phyloP scores from a whole-genome alignment of 345 rosid genomes.

The Syzygium aqueum region DNA sequence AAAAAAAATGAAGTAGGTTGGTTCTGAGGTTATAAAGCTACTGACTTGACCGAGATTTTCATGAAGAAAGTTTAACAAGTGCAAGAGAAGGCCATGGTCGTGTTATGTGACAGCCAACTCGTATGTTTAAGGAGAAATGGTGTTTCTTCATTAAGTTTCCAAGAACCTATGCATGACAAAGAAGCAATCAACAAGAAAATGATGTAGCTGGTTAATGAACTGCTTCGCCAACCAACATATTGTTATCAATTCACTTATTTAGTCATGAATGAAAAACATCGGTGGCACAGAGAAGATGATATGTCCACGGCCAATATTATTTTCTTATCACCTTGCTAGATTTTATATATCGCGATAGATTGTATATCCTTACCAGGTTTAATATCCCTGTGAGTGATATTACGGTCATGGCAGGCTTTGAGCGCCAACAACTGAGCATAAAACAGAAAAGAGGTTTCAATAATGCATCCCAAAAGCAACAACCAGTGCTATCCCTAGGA shows the following conservation, averaged over 20 bases:
- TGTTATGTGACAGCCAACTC: background rate
- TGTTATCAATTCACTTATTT: background rate
- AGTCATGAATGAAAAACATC: background rate
- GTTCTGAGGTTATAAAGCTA: background rate
- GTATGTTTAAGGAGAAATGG: background rate
- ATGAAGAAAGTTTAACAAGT: background rate
- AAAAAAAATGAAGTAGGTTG: background rate
- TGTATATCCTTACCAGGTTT: constrained; percentile 64
- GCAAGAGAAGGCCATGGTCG: background rate
- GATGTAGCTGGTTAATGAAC: background rate
- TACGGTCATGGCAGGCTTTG: constrained; percentile 90
- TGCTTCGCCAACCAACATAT: background rate
- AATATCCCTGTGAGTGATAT: constrained; percentile 91
- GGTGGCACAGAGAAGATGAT: background rate
- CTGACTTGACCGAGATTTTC: background rate
- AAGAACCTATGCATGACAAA: background rate
- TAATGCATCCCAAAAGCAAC: background rate
- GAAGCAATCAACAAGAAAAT: background rate
- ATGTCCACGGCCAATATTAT: background rate
- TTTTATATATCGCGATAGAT: background rate
- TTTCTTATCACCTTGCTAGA: background rate
- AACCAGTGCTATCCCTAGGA: background rate
- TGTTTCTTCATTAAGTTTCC: background rate
- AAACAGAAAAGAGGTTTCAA: background rate
- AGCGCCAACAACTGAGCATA: constrained; percentile 63